These are phyloP conservation scores for Nicotiana paniculata DNA, from an alignment of 257 asterid genomes.

Conservation along the genomic window DNA sequence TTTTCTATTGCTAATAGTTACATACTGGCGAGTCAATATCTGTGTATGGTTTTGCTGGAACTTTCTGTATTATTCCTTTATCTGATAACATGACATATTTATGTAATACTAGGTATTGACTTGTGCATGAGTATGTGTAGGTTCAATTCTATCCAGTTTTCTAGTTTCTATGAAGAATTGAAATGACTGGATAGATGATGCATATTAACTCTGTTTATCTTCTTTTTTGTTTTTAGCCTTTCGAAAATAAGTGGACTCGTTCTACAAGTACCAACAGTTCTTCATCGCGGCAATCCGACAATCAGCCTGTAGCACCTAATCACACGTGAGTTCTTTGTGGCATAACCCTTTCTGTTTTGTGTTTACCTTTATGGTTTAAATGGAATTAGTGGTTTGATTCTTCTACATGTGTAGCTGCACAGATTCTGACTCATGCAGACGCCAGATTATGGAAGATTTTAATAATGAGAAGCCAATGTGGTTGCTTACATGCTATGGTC, in stretches of 20 bases:
- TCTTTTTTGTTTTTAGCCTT: conserved; percentile 41
- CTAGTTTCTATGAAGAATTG: not conserved
- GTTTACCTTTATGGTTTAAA: conserved; percentile 5
- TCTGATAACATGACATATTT: not conserved
- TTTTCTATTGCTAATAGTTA: not conserved
- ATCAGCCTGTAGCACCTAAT: conserved; percentile 45
- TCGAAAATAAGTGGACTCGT: conserved; percentile 83
- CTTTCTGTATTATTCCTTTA: not conserved
- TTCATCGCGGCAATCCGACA: conserved; percentile 45
- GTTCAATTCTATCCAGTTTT: not conserved
- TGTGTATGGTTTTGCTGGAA: not conserved
- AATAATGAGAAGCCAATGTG: conserved; percentile 73
- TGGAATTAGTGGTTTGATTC: conserved; percentile 17
- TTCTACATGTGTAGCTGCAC: conserved; percentile 61
- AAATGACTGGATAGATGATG: not conserved
- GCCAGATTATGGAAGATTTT: conserved; percentile 51
- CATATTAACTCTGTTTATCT: conserved; percentile 1
- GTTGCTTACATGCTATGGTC: conserved; percentile 93
- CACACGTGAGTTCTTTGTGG: conserved; percentile 50
- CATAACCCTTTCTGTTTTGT: not conserved
- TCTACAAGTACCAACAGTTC: conserved; percentile 36
- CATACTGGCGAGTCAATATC: not conserved
- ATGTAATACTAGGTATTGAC: not conserved
- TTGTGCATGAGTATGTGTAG: not conserved
- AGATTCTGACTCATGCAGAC: conserved; percentile 75